Evolutionary conservation across 1,139 yeast genomes (phyloP), one percentile per base, ranked within the genome.

Genomic region (Saccharomyces hybrid): DNA sequence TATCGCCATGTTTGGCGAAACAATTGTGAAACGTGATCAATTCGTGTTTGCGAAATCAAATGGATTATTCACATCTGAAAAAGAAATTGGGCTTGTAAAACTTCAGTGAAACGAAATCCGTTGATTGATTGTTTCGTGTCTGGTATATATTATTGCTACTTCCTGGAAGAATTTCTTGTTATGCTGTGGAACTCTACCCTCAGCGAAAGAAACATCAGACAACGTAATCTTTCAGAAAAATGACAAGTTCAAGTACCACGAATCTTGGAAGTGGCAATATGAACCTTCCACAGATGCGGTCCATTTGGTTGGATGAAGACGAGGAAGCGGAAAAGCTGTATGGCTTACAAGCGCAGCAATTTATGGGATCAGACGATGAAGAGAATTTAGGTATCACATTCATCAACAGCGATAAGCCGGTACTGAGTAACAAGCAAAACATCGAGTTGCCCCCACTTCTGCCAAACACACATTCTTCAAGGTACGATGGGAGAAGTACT

Each of bases 221-320:
- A 19, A 19, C 19, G 19, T 19, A 19, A 19, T 19, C 19, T 19
- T 19, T 19, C 19, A 19, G 19, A 19, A 19, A 19, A 19, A 19
- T 19, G 19, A 19, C 19, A 19, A 19, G 19, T 19, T 19, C 19
- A 19, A 19, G 19, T 19, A 19, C 19, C 19, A 19, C 19, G 19
- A 19, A 19, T 19, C 19, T 19, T 19, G 19, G 19, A 19, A 19
- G 11, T n/a, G 27, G 2, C 2, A 9, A 2, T 47, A 31, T 52
- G 46, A 19, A 41, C 19, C 28, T 48, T 5, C 71, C 71, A 23
- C 70, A 66, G 53, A 73, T 72, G 73, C 71, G 69, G 55, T 72
- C 75, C 29, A 73, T 73, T 49, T 73, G 76, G 76, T 55, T 73
- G 38, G 76, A 73, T 53, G 75, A 73, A 31, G 75, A 70, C 52